Evolutionary conservation across 192 early-diverging fungal species (phyloP), one percentile per base, ranked within the genome.

Genomic region (Thamnidium elegans): DNA sequence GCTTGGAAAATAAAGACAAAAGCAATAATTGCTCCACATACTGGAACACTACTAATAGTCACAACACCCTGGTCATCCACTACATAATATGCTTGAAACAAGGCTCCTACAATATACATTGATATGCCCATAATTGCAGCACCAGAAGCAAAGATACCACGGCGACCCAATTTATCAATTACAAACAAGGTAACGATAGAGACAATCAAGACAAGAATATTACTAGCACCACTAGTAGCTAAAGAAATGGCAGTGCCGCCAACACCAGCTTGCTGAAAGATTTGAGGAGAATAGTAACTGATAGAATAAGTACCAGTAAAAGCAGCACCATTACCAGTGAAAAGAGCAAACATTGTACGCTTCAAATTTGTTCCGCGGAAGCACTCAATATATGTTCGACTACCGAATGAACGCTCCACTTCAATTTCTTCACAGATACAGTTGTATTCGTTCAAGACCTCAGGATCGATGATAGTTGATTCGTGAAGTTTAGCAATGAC

Each of bases 131-230:
- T 91, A 45, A 79, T 79, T 30, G 81, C 63, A 0, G 86, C 86
- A 15, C 94, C 94, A 20, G 80, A 78, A 31, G 91, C 61, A 4
- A 96, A 78, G 2, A 93, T 83, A 58, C 79, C 81, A n/a, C 87
- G 78, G 23, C 95, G 89, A 30, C 95, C 95, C 71, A 90, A 81
- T 10, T 77, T 77, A 47, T 96, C 94, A 51, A 96, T 79, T 39
- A 65, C 68, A 3, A 50, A 7, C 62, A 95, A 87, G 1, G 74
- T 56, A 11, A 72, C 50, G 17, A 78, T 15, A 32, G 69, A 72
- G 14, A 65, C 39, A 1, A 76, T 50, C 11, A 78, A 56, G 0
- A 47, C 54, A 23, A 75, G 39, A 8, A 72, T 55, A 34, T 69
- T 68, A 45, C 61, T 59, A 3, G 63, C 63, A 23, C 76, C 74